Percentiles rank a stretch among this genome's conserved stretches.
These are phyloP conservation scores for Dicorynia guianensis DNA, from an alignment of 306 rosid genomes.

Conservation along the genomic window DNA sequence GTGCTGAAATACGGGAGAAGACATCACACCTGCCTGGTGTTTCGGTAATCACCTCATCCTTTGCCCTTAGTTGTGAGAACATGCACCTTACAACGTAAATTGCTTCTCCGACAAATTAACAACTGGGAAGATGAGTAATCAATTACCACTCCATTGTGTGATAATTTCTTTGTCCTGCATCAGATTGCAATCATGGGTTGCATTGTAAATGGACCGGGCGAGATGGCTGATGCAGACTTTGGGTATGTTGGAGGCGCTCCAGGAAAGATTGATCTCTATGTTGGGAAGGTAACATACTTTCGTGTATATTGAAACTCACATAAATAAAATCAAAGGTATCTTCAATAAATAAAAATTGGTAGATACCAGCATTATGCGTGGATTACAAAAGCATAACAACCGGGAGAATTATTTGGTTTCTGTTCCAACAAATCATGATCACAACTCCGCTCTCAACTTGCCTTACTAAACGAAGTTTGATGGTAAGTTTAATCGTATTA, in stretches of 20 bases:
- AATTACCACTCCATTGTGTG: neutral
- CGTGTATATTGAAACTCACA: too few species aligned
- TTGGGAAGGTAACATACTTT: constrained; percentile 82
- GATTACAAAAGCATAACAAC: too few species aligned
- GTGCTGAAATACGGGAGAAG: constrained; percentile 93
- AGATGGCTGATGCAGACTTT: constrained; percentile 99
- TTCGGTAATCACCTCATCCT: constrained; percentile 61
- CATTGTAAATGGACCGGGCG: constrained; percentile 99
- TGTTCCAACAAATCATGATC: too few species aligned
- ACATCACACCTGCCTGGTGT: constrained; percentile 97
- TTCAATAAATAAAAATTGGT: too few species aligned
- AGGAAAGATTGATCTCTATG: constrained; percentile 97
- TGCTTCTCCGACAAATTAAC: neutral
- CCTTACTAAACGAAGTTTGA: constrained; percentile 35
- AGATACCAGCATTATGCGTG: too few species aligned
- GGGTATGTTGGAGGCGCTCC: constrained; percentile 99
- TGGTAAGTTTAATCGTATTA: constrained; percentile 33
- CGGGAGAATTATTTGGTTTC: neutral
- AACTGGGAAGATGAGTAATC: neutral
- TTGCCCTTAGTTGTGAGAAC: constrained; percentile 41
- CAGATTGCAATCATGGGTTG: constrained; percentile 99
- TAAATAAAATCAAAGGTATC: too few species aligned
- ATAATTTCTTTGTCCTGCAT: constrained; percentile 25
- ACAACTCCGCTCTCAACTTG: neutral
- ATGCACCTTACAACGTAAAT: neutral